Base-by-base conservation (phyloP, 2,329 filamentous ascomycete genomes). In the Chalaropsis ovoidea region DNA sequence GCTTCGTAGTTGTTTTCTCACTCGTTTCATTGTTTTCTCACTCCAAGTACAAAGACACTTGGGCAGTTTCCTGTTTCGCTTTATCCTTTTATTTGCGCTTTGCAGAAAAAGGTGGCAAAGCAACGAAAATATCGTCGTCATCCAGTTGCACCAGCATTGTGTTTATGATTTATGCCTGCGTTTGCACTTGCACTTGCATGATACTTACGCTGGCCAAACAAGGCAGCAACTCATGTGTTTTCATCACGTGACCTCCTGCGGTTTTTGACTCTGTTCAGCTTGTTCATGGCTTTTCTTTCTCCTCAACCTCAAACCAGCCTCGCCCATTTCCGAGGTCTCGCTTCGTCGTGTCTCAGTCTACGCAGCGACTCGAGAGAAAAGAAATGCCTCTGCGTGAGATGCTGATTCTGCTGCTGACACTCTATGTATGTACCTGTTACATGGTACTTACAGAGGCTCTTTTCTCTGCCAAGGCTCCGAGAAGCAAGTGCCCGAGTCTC, bases 401-500 rank as follows among this genome's bases (percentile, higher is more conserved):
- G 31, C 31, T 35, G 7, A 3, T 35, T 35, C 31, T 3, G 31
- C 31, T 35, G 31, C 31, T 35, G 31, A 3, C 3, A 35, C 31
- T 35, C 3, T 39, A 39, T 6, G 6, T 31, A 31, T 22, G 19
- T 22, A 49, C 47, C 45, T 49, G 47, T 49, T 22, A 10, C 22
- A n/a, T 22, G 19, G 19, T 19, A 24, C 47, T 27, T 52, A 52
- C 5, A 52, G 19, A 19, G 19, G 22, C 10, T 24, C 22, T 24
- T 52, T 13, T 11, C 47, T 15, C 19, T 52, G 22, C 47, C 47
- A 52, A 52, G 47, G 15, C 47, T 52, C 22, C 22, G 11, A 15
- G 47, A 52, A 52, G 47, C 47, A 52, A 5, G 47, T 52, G 47
- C 24, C 47, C 47, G 22, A 52, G 47, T 52, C 47, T 52, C 47